Evolutionary conservation across 352 stramenopile species (phyloP).

Genomic region (Hyphochytrium catenoides): DNA sequence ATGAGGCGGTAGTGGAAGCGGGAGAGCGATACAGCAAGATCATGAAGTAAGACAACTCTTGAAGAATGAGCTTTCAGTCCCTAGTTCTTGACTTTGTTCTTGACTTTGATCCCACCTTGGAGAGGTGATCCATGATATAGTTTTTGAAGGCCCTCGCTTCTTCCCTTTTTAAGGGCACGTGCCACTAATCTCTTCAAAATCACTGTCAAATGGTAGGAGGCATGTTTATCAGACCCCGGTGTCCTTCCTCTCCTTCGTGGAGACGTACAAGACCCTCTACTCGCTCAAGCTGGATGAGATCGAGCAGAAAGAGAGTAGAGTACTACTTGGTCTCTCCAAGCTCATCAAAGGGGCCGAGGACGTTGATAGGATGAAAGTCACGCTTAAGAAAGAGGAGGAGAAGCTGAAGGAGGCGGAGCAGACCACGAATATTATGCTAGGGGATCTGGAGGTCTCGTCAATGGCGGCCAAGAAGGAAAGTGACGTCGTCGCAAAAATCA

Average conservation of each 20-base stretch:
- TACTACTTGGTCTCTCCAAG: constrained; percentile 65
- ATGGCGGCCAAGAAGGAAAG: constrained; percentile 69
- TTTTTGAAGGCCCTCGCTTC: no score
- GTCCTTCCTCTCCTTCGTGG: constrained; percentile 60
- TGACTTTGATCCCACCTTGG: no score
- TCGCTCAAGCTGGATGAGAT: constrained; percentile 41
- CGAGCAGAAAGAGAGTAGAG: constrained; percentile 36
- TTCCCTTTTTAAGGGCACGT: no score
- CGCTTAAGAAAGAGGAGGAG: constrained; percentile 57
- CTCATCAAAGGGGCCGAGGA: constrained; percentile 54
- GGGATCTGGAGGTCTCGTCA: constrained; percentile 39
- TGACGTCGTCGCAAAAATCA: constrained; percentile 59
- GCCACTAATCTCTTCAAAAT: no score
- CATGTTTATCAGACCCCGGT: constrained; percentile 66
- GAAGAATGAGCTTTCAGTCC: no score
- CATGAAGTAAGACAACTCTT: no score
- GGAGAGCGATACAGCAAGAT: constrained; percentile 36
- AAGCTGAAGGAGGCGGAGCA: constrained; percentile 55
- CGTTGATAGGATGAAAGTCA: constrained; percentile 66
- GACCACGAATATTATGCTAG: constrained; percentile 51
- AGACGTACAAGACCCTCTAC: constrained; percentile 47
- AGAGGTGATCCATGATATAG: no score
- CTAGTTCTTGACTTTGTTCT: no score
- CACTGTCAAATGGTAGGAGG: constrained; percentile 29
- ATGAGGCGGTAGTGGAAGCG: constrained; percentile 36